phyloP scores from a whole-genome alignment of 352 stramenopile species.

The Globisporangium rhizosaccharum region DNA sequence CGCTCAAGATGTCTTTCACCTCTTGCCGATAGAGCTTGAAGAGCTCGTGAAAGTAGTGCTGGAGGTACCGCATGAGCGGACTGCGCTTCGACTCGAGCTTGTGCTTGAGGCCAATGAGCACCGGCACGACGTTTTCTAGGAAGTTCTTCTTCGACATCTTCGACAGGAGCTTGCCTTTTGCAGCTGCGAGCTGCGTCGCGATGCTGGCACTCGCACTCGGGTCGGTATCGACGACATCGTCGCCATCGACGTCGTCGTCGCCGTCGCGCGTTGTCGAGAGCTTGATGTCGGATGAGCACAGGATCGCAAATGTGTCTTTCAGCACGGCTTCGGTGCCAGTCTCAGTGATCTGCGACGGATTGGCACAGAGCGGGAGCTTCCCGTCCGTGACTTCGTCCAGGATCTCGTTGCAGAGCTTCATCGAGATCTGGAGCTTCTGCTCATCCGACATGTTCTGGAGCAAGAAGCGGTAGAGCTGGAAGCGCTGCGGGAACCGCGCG shows the following conservation, averaged over 20 bases:
- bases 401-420: conserved; percentile 92
- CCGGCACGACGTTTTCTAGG: conserved; percentile 95
- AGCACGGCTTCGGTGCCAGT: conserved; percentile 85
- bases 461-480: conserved; percentile 92
- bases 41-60: conserved; percentile 93
- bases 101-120: conserved; percentile 95
- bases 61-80: conserved; percentile 91
- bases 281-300: conserved; percentile 86
- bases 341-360: conserved; percentile 74
- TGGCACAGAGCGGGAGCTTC: conserved; percentile 62
- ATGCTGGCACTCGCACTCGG: conserved; percentile 33
- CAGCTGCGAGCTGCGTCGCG: conserved; percentile 73
- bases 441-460: conserved; percentile 94
- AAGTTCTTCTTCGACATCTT: conserved; percentile 98
- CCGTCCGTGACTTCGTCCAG: conserved; percentile 88
- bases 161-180: conserved; percentile 91
- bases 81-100: conserved; percentile 92
- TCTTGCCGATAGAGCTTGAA: conserved; percentile 92
- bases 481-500: conserved; percentile 57
- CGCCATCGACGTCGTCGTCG: conserved; percentile 52
- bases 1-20: conserved; percentile 91
- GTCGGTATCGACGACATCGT: conserved; percentile 70
- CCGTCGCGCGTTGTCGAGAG: conserved; percentile 49
- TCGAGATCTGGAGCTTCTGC: conserved; percentile 94
- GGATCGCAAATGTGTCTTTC: conserved; percentile 84